Percentiles rank a stretch among this genome's conserved stretches.
Evolutionary conservation across 345 rosid species (phyloP).

Genomic region (Chamaenerion angustifolium): DNA sequence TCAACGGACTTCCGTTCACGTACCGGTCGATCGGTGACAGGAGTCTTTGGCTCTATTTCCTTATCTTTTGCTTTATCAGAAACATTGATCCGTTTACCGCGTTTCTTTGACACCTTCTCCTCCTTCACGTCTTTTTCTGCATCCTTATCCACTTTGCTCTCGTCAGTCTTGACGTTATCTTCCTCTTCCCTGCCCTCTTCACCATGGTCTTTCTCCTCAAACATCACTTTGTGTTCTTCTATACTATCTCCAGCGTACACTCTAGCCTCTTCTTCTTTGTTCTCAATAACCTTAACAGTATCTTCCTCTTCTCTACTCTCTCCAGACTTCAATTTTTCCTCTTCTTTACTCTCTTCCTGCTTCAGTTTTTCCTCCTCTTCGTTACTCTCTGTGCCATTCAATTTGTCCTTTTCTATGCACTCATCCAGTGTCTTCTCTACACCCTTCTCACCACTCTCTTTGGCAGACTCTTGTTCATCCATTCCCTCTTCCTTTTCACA

Average conservation of each 20-base stretch:
- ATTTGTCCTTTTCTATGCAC: slow-evolving; percentile 7
- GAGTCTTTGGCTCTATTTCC: slow-evolving; percentile 43
- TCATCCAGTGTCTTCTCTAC: slow-evolving; percentile 20
- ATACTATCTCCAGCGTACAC: too few species aligned
- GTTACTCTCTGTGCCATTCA: slow-evolving; percentile 8
- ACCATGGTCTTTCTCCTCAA: slow-evolving; percentile 5
- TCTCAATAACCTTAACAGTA: slow-evolving; percentile 10
- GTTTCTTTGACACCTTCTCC: slow-evolving; percentile 30
- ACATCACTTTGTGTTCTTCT: slow-evolving; percentile 9
- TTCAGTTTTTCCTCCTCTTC: slow-evolving; percentile 5
- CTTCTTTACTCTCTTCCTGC: slow-evolving; percentile 9
- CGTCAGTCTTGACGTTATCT: slow-evolving; percentile 15
- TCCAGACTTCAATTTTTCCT: slow-evolving; percentile 1
- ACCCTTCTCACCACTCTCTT: slow-evolving; percentile 27
- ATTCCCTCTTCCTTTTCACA: too few species aligned
- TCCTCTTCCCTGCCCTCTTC: too few species aligned
- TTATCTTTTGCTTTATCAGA: slow-evolving; percentile 20
- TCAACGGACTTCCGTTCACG: slow-evolving; percentile 91
- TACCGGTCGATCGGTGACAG: slow-evolving; percentile 67
- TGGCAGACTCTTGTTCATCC: slow-evolving; percentile 5
- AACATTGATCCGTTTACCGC: slow-evolving; percentile 25
- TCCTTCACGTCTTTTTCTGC: slow-evolving; percentile 25
- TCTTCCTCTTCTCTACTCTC: slow-evolving; percentile 7
- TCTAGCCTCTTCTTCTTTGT: not conserved
- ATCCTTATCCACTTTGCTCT: slow-evolving; percentile 11